Evolutionary conservation across 495 filamentous ascomycete species (phyloP), one percentile per base, ranked within the genome.

Genomic region (Neurospora hispaniola): DNA sequence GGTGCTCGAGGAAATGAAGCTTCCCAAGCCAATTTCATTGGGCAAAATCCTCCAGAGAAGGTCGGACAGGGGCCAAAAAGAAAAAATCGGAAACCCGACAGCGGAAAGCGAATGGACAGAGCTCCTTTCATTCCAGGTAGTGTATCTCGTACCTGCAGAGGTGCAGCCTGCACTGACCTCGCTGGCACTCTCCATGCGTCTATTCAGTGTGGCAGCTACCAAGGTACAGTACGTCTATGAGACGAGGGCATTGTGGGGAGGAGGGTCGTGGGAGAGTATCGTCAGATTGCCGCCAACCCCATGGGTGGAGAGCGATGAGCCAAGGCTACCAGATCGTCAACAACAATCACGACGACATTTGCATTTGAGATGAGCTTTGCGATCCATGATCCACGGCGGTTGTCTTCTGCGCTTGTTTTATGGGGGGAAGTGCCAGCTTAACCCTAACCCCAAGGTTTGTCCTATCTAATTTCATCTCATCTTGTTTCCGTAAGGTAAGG

Each of bases 21-120:
- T 59, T 42, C 44, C 31, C 66, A 35, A 42, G 70, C 41, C 18
- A 38, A 10, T 70, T 12, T 76, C 42, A 76, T 79, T 78, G 78
- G 78, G 16, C 44, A 38, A 46, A 66, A 31, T 46, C 54, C 35
- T n/a, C 42, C 40, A 31, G 18, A 68, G 46, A 70, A 69, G 27
- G 59, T 71, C 54, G 54, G 66, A 72, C 70, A 59, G 71, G 74
- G 72, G 46, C 44, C 74, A 74, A 79, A 42, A 77, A 78, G 73
- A 76, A 79, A 75, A 75, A 75, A 74, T 71, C 72, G 71, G 71
- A 75, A 77, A 74, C 69, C 69, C 54, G 70, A 73, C 70, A 41
- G 70, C 39, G 2, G 11, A 70, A 71, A 75, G 70, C 71, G 66
- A 74, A 69, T 72, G 70, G 71, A 41, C 70, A 71, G 69, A 74